phyloP scores from a whole-genome alignment of 192 early-diverging fungal genomes.

The Gaertneriomyces semiglobifer region DNA sequence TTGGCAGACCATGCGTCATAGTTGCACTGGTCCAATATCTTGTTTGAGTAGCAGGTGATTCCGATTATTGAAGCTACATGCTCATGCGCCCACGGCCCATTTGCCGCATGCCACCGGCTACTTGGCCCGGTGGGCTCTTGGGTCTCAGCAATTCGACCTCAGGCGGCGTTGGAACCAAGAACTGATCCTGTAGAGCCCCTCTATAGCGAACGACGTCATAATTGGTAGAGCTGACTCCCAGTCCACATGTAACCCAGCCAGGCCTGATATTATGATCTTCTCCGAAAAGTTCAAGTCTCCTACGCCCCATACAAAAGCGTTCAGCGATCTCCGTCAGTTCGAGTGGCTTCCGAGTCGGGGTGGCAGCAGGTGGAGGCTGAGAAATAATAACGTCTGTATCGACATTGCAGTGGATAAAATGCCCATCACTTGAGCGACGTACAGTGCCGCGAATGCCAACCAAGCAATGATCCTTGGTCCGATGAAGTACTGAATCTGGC shows the following conservation, averaged over 20 bases:
- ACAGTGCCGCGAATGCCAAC: conserved; percentile 67
- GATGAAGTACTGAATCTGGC: conserved; percentile 48
- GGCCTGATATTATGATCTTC: conserved; percentile 53
- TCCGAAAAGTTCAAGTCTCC: conserved; percentile 63
- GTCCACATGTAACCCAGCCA: conserved; percentile 62
- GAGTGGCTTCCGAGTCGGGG: conserved; percentile 47
- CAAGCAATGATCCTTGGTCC: conserved; percentile 64
- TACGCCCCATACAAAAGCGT: conserved; percentile 61
- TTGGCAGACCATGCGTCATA: too few relatives aligned
- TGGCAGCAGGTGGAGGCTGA: conserved; percentile 46
- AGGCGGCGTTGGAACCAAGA: too few relatives aligned
- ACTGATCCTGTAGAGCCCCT: background rate
- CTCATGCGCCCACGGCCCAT: too few relatives aligned
- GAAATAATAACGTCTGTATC: conserved; percentile 68
- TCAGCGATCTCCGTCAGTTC: conserved; percentile 65
- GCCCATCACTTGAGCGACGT: conserved; percentile 58
- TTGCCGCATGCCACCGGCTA: too few relatives aligned
- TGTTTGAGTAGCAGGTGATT: too few relatives aligned
- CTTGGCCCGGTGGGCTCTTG: conserved; percentile 45
- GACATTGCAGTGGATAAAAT: conserved; percentile 71
- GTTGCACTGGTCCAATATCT: too few relatives aligned
- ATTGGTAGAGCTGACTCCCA: conserved; percentile 40
- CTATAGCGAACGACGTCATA: conserved; percentile 42
- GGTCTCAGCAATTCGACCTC: conserved; percentile 53
- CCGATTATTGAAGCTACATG: too few relatives aligned